Base-by-base conservation (phyloP, 139 green algal genomes). In the Diplosphaera chodatii region DNA sequence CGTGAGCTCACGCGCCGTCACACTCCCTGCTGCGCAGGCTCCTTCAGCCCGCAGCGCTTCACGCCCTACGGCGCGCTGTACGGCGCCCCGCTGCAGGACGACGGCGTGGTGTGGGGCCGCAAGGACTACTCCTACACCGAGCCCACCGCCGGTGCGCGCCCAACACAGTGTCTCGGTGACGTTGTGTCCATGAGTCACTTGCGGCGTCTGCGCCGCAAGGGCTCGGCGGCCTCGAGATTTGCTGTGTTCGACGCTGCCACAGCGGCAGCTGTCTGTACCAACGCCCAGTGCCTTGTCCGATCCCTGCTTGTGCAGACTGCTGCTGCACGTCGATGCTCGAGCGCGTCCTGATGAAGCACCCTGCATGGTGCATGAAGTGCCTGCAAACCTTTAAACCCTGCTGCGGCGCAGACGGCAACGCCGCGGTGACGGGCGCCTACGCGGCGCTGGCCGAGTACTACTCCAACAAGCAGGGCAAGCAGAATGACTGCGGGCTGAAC, bases 61-160 rank as follows among this genome's bases (percentile, higher is more conserved):
- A 74, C 77, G 22, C 32, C 63, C 20, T 82, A 78, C 55, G 78
- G 78, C 70, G 48, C 68, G 20, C 55, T 83, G 40, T 80, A 72
- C 34, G 78, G 64, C 67, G 59, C 78, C 1, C 73, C 74, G 1
- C 32, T 77, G 34, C 5, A 63, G 4, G 64, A 80, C 65, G 73
- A 80, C 37, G 33, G 55, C 23, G 22, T 80, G 8, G 30, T 80
- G 21, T 15, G 37, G 4, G 64, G 30, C 15, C 68, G 78, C 40
- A 69, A 69, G 30, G 78, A 83, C 55, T 83, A 77, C 73, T 80
- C 68, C 40, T 76, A 72, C 40, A 28, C 70, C 0, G 77, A 82
- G 70, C 69, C 67, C 20, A 77, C 69, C 48, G 68, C 29, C 8
- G 48, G 48, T 59, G 20, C 40, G 2, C 48, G 16, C n/a, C n/a